Percentiles rank a stretch among this genome's conserved stretches.
phyloP scores from a whole-genome alignment of 2,329 filamentous ascomycete genomes.

The Hypoxylon sp. region DNA sequence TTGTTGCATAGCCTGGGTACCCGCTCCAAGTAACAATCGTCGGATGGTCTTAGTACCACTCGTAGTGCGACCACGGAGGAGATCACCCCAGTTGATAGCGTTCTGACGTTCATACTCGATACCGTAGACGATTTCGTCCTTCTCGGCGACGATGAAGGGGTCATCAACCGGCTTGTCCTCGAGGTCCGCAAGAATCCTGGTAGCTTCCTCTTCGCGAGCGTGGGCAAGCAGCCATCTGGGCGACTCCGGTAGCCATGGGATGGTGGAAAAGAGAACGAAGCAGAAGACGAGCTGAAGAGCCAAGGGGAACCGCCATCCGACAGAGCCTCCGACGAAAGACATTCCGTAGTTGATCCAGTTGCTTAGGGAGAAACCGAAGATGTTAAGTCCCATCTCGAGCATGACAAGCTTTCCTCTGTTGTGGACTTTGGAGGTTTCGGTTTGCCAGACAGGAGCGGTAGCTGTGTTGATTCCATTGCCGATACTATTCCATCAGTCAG shows the following conservation, averaged over 20 bases:
- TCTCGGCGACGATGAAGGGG: constrained; percentile 36
- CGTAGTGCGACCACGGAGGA: constrained; percentile 35
- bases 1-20: constrained; percentile 42
- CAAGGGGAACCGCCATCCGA: constrained; percentile 52
- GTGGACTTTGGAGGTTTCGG: constrained; percentile 43
- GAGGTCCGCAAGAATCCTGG: constrained; percentile 39
- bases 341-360: constrained; percentile 47
- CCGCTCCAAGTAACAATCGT: constrained; percentile 39
- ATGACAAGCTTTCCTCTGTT: constrained; percentile 44
- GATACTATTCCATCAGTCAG: constrained; percentile 44
- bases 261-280: constrained; percentile 38
- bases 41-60: constrained; percentile 41
- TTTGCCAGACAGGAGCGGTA: constrained; percentile 46
- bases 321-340: constrained; percentile 42
- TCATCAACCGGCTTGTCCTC: constrained; percentile 41
- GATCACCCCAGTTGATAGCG: constrained; percentile 40
- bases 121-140: constrained; percentile 41
- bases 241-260: constrained; percentile 43
- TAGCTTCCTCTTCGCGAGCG: constrained; percentile 42
- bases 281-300: constrained; percentile 51
- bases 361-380: constrained; percentile 43
- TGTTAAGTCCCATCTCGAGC: constrained; percentile 44
- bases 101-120: constrained; percentile 42
- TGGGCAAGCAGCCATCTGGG: constrained; percentile 45
- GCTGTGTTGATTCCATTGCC: constrained; percentile 52